A percentile compares a stretch with the other conserved stretches of the same genome.
phyloP scores from a whole-genome alignment of 768 basidiomycete species.

The Auricularia auricula-judae region DNA sequence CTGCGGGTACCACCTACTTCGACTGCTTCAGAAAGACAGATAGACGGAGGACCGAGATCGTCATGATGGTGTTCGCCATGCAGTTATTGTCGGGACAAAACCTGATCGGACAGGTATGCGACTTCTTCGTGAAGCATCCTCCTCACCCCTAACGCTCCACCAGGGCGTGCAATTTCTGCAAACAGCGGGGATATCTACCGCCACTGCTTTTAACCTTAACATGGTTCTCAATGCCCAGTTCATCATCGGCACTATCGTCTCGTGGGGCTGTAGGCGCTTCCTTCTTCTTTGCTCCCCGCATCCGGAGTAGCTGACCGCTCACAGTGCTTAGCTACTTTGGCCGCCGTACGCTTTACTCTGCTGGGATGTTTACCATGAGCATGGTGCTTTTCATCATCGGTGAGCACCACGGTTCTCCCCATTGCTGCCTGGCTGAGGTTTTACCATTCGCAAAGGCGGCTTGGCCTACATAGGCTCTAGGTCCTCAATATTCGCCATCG shows the following conservation, averaged over 20 bases:
- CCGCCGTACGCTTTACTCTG: conserved; percentile 24
- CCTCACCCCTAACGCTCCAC: not conserved
- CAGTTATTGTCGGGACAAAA: conserved; percentile 39
- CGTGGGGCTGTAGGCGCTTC: conserved; percentile 18
- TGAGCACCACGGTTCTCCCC: too few species aligned
- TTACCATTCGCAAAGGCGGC: not conserved
- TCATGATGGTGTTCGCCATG: conserved; percentile 83
- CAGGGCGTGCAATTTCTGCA: conserved; percentile 20
- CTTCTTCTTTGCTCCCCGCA: not conserved
- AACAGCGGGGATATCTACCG: conserved; percentile 15
- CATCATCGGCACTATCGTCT: conserved; percentile 20
- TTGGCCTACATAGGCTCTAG: not conserved
- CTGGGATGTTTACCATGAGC: conserved; percentile 18
- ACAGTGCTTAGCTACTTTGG: conserved; percentile 18
- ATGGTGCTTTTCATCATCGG: conserved; percentile 21
- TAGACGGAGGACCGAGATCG: conserved; percentile 35
- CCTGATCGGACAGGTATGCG: conserved; percentile 9
- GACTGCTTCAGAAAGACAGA: conserved; percentile 27
- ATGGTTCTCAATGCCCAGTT: conserved; percentile 17
- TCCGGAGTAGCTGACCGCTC: not conserved
- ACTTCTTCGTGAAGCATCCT: too few species aligned
- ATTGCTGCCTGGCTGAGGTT: conserved; percentile 15
- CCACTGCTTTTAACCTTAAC: conserved; percentile 14
- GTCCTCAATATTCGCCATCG: conserved; percentile 17
- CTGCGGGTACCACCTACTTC: conserved; percentile 21